Percentiles rank a stretch among this genome's conserved stretches.
Evolutionary conservation across 1,284 basidiomycete genomes (phyloP).

Genomic region (Cryptococcus jaspeensis): DNA sequence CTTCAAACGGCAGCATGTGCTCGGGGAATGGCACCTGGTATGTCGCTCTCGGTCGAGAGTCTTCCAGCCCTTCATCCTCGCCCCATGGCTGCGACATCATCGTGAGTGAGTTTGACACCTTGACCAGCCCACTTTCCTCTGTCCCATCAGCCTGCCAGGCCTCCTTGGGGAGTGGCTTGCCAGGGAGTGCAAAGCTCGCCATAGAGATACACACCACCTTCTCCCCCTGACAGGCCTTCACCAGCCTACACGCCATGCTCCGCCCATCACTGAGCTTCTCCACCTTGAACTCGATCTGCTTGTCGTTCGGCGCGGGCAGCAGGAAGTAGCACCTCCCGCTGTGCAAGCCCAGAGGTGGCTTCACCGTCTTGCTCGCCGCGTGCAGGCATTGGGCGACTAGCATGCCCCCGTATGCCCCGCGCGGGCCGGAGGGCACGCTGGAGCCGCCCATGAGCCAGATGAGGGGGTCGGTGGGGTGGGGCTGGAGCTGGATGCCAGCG

Average conservation of each 20-base stretch:
- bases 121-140: background rate
- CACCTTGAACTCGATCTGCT: conserved; percentile 79
- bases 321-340: conserved; percentile 56
- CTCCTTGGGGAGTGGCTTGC: conserved; percentile 25
- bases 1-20: conserved; percentile 60
- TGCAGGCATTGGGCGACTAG: conserved; percentile 83
- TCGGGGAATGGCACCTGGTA: conserved; percentile 38
- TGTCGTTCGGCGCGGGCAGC: conserved; percentile 63
- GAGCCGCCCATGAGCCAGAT: conserved; percentile 56
- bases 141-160: background rate
- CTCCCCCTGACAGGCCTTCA: conserved; percentile 73
- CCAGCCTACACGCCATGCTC: conserved; percentile 55
- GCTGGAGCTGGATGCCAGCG: conserved; percentile 5
- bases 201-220: conserved; percentile 74
- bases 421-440: conserved; percentile 64
- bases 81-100: background rate
- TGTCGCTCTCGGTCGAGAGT: conserved; percentile 15
- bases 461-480: background rate
- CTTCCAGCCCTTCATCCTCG: conserved; percentile 1
- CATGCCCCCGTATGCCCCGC: conserved; percentile 81
- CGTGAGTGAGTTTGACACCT: background rate
- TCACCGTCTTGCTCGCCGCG: conserved; percentile 71
- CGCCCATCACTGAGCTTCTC: conserved; percentile 69
- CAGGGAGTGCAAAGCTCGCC: conserved; percentile 77
- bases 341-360: conserved; percentile 60